Base-by-base conservation (phyloP, 2,329 filamentous ascomycete genomes). In the Apiospora malaysiana region DNA sequence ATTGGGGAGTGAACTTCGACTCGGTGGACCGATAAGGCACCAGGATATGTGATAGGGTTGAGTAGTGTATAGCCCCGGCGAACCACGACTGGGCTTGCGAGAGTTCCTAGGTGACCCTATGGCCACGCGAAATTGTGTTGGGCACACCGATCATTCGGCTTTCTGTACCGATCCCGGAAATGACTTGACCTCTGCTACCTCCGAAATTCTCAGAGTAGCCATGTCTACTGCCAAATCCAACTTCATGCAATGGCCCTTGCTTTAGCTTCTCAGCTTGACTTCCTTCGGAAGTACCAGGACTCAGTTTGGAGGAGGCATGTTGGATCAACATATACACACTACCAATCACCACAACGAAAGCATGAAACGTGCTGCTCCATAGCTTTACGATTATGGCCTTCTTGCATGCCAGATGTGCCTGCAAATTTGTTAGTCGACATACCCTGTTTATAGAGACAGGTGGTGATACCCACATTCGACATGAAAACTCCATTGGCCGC, bases 401-500 rank as follows among this genome's bases (percentile, higher is more conserved):
- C 75, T 73, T 70, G 77, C 78, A 56, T 74, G 74, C 74, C 74
- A 78, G 42, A 78, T 73, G 72, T 77, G 76, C 73, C 76, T 68
- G 8, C 2, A 10, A 40, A 8, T 7, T 37, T 8, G 32, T 78
- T 46, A 32, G 68, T 66, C 68, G 74, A 66, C 42, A 68, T 51
- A 25, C 12, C 10, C 14, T 32, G 42, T 43, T 6, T 45, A 21
- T 6, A 21, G 25, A 16, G 27, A 40, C 21, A 6, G 18, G 12
- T 56, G 46, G 5, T 4, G 10, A 16, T 42, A 89, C 92, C 88
- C 85, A 95, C 93, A 95, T 84, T 74, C 89, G 90, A 81, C 93
- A 94, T 82, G 93, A 97, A 56, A 88, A 89, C 81, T 91, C 91
- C 75, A 91, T 87, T 69, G 88, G 88, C 76, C 90, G 89, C 76